Conservation (phyloP, 768 basidiomycete genomes). For the Gelatoporia subvermispora region DNA sequence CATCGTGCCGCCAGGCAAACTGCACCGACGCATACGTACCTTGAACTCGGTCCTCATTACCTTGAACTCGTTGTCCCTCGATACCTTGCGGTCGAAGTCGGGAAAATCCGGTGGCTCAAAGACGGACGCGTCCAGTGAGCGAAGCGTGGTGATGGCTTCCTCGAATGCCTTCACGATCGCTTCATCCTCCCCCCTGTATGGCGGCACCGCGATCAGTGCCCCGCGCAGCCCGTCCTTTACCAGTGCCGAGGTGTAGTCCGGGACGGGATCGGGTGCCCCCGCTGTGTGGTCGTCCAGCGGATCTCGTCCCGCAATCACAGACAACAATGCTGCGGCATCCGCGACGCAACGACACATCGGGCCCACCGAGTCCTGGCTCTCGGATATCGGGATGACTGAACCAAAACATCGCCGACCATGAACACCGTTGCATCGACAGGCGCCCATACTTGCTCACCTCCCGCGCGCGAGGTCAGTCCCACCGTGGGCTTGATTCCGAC, state of each 20-base stretch:
- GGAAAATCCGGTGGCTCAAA: constrained; percentile 62
- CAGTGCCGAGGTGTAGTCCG: constrained; percentile 53
- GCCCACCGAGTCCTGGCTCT: constrained; percentile 33
- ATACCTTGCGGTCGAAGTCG: constrained; percentile 39
- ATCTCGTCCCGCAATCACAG: constrained; percentile 42
- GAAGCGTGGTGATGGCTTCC: constrained; percentile 31
- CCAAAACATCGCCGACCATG: constrained; percentile 25
- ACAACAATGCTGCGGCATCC: constrained; percentile 30
- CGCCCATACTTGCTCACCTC: constrained; percentile 22
- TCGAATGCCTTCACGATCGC: constrained; percentile 32
- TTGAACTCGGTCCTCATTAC: constrained; percentile 59
- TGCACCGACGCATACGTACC: constrained; percentile 29
- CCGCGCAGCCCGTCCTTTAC: constrained; percentile 40
- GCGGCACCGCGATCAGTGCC: constrained; percentile 43
- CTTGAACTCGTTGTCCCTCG: constrained; percentile 45
- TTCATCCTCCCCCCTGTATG: constrained; percentile 17
- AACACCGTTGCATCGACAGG: constrained; percentile 3
- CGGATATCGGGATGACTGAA: constrained; percentile 42
- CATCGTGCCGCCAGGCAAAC: constrained; percentile 20
- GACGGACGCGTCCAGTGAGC: constrained; percentile 40
- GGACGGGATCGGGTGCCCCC: constrained; percentile 42
- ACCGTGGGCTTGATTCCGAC: constrained; percentile 36
- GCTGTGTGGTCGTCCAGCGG: constrained; percentile 36
- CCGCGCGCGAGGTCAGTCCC: constrained; percentile 29
- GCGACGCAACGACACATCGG: constrained; percentile 31